phyloP scores from a whole-genome alignment of 805 yeast genomes.

The Allodekkera sacchari region DNA sequence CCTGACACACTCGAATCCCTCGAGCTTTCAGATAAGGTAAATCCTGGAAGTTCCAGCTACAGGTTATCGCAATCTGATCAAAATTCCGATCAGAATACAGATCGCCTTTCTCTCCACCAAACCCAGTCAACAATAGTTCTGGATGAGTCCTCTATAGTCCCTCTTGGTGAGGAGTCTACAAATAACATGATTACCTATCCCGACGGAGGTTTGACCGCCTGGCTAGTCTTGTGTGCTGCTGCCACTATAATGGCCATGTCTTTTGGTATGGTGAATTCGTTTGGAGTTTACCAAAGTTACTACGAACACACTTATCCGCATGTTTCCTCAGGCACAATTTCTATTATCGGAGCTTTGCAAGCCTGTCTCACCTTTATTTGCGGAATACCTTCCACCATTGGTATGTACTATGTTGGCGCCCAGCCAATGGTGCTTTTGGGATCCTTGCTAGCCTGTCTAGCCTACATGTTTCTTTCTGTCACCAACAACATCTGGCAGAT shows the following conservation, averaged over 20 bases:
- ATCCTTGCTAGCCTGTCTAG: constrained; percentile 32
- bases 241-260: constrained; percentile 39
- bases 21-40: too few relatives aligned
- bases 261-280: constrained; percentile 53
- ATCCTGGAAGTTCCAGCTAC: too few relatives aligned
- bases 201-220: constrained; percentile 44
- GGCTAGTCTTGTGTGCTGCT: constrained; percentile 44
- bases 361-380: constrained; percentile 37
- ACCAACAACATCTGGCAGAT: constrained; percentile 56
- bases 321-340: constrained; percentile 37
- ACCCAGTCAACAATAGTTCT: too few relatives aligned
- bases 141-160: too few relatives aligned
- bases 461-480: constrained; percentile 49
- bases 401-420: constrained; percentile 36
- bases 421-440: constrained; percentile 33
- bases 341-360: constrained; percentile 48
- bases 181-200: constrained; percentile 3
- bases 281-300: constrained; percentile 49
- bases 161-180: too few relatives aligned
- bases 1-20: too few relatives aligned
- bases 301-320: constrained; percentile 35
- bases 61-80: too few relatives aligned
- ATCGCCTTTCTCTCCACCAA: too few relatives aligned
- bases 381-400: constrained; percentile 38
- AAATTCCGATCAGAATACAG: too few relatives aligned